Evolutionary conservation across 805 yeast genomes (phyloP).

Genomic region (Lachancea sp.): DNA sequence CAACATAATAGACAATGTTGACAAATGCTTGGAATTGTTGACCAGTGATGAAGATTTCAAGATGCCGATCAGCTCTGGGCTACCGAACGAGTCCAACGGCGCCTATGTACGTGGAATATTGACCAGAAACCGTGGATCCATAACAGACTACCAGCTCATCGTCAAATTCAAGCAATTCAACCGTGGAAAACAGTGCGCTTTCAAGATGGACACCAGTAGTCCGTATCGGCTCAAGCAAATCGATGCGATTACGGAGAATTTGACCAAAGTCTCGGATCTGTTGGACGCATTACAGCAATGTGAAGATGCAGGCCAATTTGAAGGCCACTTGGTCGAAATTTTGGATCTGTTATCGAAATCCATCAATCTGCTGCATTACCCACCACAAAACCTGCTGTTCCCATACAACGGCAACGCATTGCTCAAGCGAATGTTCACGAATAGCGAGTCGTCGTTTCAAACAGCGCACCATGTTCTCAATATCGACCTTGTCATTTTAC

Average conservation of each 20-base stretch:
- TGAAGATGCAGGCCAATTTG: slow-evolving; percentile 32
- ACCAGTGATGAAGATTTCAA: slow-evolving; percentile 40
- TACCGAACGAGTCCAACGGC: slow-evolving; percentile 7
- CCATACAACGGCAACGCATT: slow-evolving; percentile 45
- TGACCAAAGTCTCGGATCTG: slow-evolving; percentile 15
- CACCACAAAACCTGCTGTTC: slow-evolving; percentile 50
- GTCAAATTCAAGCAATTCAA: slow-evolving; percentile 35
- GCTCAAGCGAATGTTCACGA: slow-evolving; percentile 43
- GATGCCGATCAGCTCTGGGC: slow-evolving; percentile 41
- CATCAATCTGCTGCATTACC: slow-evolving; percentile 37
- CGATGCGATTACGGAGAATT: slow-evolving; percentile 29
- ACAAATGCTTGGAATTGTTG: slow-evolving; percentile 36
- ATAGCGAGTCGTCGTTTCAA: slow-evolving; percentile 19
- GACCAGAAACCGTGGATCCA: slow-evolving; percentile 47
- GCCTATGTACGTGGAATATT: slow-evolving; percentile 50
- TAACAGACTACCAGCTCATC: slow-evolving; percentile 42
- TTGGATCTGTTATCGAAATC: slow-evolving; percentile 19
- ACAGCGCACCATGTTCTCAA: slow-evolving; percentile 37
- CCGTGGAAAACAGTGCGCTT: slow-evolving; percentile 37
- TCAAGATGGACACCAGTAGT: slow-evolving; percentile 34
- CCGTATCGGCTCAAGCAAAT: slow-evolving; percentile 39
- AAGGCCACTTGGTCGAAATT: slow-evolving; percentile 16
- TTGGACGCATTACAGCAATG: slow-evolving; percentile 41
- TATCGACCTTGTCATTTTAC: slow-evolving; percentile 52
- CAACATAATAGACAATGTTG: slow-evolving; percentile 39